phyloP scores from a whole-genome alignment of 2,329 filamentous ascomycete species.

The Pyrenophora seminiperda region DNA sequence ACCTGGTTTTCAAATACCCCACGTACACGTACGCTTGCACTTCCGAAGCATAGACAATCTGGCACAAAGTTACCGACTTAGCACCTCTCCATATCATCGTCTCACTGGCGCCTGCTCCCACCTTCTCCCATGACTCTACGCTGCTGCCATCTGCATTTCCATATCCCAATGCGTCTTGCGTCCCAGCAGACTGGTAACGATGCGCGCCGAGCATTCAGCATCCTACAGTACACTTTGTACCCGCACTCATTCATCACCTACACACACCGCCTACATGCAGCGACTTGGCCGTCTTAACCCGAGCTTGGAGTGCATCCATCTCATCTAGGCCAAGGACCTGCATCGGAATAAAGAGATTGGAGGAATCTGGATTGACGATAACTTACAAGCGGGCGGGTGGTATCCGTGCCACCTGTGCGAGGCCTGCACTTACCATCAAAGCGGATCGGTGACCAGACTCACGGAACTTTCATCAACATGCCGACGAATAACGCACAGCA shows the following conservation, averaged over 20 bases:
- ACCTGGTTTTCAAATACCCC: conserved; percentile 27
- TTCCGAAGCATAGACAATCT: neutral
- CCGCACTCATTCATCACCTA: neutral
- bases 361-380: conserved; percentile 32
- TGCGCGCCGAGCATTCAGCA: neutral
- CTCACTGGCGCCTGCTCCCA: neutral
- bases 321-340: conserved; percentile 13
- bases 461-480: conserved; percentile 2
- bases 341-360: conserved; percentile 16
- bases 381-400: conserved; percentile 29
- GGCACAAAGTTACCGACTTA: neutral
- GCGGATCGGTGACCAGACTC: conserved; percentile 11
- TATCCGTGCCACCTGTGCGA: conserved; percentile 33
- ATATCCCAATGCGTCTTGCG: neutral
- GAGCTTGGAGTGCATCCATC: conserved; percentile 12
- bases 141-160: neutral
- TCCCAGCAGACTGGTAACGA: neutral
- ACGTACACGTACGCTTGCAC: conserved; percentile 21
- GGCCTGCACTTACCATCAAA: conserved; percentile 22
- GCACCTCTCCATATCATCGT: neutral
- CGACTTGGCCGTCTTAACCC: conserved; percentile 9
- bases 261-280: conserved; percentile 10
- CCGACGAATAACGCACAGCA: neutral
- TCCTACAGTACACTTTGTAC: neutral
- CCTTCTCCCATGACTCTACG: neutral